Conservation (phyloP, 805 yeast species). For the Saccharomycopsis sp. region DNA sequence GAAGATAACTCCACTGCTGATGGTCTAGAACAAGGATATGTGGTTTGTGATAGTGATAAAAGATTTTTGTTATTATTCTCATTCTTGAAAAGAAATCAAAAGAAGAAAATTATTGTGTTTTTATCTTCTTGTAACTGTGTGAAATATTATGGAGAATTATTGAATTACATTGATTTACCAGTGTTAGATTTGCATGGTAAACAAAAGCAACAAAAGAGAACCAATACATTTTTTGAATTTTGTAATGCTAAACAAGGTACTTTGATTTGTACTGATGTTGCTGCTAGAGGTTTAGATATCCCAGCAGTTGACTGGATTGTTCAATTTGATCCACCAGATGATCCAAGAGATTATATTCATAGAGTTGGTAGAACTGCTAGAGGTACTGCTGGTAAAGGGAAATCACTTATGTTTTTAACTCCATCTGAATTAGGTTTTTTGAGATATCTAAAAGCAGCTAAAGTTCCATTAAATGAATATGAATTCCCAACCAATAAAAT, state of each 20-base stretch:
- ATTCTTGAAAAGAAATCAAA: conserved; percentile 83
- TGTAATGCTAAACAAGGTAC: conserved; percentile 95
- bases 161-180: conserved; percentile 94
- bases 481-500: conserved; percentile 92
- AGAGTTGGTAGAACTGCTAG: conserved; percentile 99
- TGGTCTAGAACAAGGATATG: conserved; percentile 97
- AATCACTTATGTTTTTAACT: conserved; percentile 87
- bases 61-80: conserved; percentile 85
- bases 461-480: conserved; percentile 94
- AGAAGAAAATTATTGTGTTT: conserved; percentile 90
- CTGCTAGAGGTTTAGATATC: conserved; percentile 97
- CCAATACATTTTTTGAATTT: conserved; percentile 96
- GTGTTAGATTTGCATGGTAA: conserved; percentile 95
- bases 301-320: conserved; percentile 99
- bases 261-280: conserved; percentile 93
- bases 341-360: conserved; percentile 97
- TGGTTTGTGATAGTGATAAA: conserved; percentile 93
- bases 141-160: conserved; percentile 87
- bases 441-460: conserved; percentile 90
- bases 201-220: conserved; percentile 97
- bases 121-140: conserved; percentile 95
- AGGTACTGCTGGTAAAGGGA: conserved; percentile 83
- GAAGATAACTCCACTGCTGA: conserved; percentile 85
- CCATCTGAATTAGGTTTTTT: conserved; percentile 93
- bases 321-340: conserved; percentile 99